Conservation (phyloP, 1,284 basidiomycete genomes). For the Thelephora terrestris region DNA sequence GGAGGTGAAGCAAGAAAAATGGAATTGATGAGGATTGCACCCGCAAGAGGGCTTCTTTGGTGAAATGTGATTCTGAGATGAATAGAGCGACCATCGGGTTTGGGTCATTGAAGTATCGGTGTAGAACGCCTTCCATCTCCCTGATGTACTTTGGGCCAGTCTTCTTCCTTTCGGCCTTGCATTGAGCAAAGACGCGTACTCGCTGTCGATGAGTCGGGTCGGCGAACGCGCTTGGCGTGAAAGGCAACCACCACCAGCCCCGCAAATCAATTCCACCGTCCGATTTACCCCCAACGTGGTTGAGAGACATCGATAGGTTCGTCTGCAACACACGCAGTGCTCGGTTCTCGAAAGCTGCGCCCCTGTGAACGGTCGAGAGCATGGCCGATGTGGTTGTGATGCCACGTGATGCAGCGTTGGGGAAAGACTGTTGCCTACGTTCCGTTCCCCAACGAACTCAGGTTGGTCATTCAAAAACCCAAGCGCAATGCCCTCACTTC, state of each 20-base stretch:
- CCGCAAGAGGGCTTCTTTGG: conserved; percentile 51
- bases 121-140: conserved; percentile 80
- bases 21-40: conserved; percentile 66
- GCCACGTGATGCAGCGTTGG: no score
- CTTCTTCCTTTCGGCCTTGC: conserved; percentile 82
- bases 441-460: no score
- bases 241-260: conserved; percentile 87
- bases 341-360: conserved; percentile 68
- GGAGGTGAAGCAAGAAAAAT: conserved; percentile 68
- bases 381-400: no score
- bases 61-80: conserved; percentile 71
- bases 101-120: conserved; percentile 26
- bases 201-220: conserved; percentile 24
- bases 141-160: conserved; percentile 71
- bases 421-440: no score
- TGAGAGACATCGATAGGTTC: conserved; percentile 71
- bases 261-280: conserved; percentile 86
- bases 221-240: conserved; percentile 8
- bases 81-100: conserved; percentile 57
- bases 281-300: conserved; percentile 66
- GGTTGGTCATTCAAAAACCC: no score
- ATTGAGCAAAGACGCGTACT: conserved; percentile 77
- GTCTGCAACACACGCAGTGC: conserved; percentile 51
- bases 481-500: no score
- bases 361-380: conserved; percentile 44